Evolutionary conservation across 352 stramenopile genomes (phyloP), one percentile per base, ranked within the genome.

Genomic region (Globisporangium apiculatum): DNA sequence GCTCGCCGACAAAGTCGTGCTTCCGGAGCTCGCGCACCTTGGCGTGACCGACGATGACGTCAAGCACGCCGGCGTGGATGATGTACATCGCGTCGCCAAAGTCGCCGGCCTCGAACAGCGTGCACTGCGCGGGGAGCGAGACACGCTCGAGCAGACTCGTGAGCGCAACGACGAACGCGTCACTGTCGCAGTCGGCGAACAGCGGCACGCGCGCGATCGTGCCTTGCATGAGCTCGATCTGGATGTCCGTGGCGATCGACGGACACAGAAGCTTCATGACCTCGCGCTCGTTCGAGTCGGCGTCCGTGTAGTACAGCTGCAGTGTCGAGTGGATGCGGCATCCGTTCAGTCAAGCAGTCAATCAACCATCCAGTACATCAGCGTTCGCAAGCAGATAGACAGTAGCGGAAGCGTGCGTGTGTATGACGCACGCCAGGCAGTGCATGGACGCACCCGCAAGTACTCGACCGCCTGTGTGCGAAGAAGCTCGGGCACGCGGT

Each of bases 41-140:
- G 3, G 77, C 66, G 0, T 70, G 68, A 5, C 74, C 75, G 43
- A 89, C 69, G 43, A 87, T 66, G 1, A 89, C 71, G 31, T 77
- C 73, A 0, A 90, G 67, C 0, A 92, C 83, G 0, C 80, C 83
- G 0, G 83, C 84, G 38, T 90, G 70, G 15, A 92, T 67, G 50
- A 92, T 86, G 48, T 85, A 92, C 83, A 92, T 86, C 7, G 78
- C 76, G 36, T 90, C 79, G 6, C 82, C 82, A 5, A 61, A 53
- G 9, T 89, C 82, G 2, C 79, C 82, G 3, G 48, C 66, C 47
- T 74, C 61, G 38, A 89, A 92, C 0, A 92, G 57, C 0, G 66
- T 72, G 0, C 60, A 80, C 42, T 89, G 76, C 0, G 83, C 76
- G 8, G 83, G 76, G 0, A 91, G 43, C 3, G 83, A 74, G 2